Evolutionary conservation across 306 rosid genomes (phyloP), one percentile per base, ranked within the genome.

Genomic region (Cucurbita ficifolia): DNA sequence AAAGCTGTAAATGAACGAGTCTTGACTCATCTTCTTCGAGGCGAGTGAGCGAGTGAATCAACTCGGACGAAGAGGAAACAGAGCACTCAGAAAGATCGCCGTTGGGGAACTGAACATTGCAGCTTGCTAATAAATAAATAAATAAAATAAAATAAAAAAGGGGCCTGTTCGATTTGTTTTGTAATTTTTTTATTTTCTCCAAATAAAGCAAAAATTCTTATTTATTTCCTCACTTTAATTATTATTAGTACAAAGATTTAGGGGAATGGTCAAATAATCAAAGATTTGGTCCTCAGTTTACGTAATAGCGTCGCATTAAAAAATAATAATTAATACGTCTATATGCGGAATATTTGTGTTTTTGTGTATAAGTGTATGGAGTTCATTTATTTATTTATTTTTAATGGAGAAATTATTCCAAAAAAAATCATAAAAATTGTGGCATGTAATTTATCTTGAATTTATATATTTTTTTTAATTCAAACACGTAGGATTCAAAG

Each of bases 1-100:
- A 29, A 94, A 90, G 80, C 98, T 87, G 75, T 94, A 94, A 55
- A 94, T 89, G 75, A 94, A 90, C 79, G 95, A 87, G 65, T 89
- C 97, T 80, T 86, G 89, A 83, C 88, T 82, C 97, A 92, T 92
- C 74, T 70, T 70, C 74, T 24, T 48, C 76, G 42, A 52, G 29
- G 50, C 16, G 33, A 61, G 24, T 6, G 35, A 67, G 33, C 5
- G 22, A 72, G 75, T 76, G 79, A 67, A 56, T 29, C 69, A 29
- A 61, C 76, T 67, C 67, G 78, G 42, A 36, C 48, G 55, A 68
- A 68, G 72, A 65, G 53, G 7, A 65, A 43, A 42, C 70, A 53
- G 36, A 1, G 65, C 8, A 29, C 16, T 29, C 19, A 2, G 56
- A 29, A 56, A 64, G 21, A 68, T 68, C 73, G 73, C 73, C 42